Evolutionary conservation across 2,329 filamentous ascomycete genomes (phyloP).

Genomic region (Tetracladium maxilliforme): DNA sequence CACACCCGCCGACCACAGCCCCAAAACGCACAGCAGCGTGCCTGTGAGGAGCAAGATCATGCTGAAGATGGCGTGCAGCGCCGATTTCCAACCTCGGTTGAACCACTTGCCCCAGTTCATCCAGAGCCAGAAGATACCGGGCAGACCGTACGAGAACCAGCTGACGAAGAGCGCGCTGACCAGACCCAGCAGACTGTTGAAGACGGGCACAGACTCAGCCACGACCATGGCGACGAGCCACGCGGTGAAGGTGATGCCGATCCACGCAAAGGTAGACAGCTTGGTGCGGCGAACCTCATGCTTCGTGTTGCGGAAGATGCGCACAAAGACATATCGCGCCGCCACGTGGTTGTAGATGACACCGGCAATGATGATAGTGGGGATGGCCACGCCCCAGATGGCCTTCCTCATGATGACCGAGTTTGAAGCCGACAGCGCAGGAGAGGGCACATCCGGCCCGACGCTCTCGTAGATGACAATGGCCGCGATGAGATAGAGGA

Average conservation of each 20-base stretch:
- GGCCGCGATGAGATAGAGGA: conserved; percentile 48
- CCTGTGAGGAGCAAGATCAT: too few species aligned
- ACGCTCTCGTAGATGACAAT: conserved; percentile 55
- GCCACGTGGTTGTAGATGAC: conserved; percentile 57
- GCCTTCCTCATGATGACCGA: conserved; percentile 38
- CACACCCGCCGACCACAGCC: too few species aligned
- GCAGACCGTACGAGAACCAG: conserved; percentile 47
- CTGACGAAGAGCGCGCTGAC: conserved; percentile 48
- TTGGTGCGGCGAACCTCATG: conserved; percentile 34
- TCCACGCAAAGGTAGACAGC: conserved; percentile 39
- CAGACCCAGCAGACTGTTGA: conserved; percentile 48
- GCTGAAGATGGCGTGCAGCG: too few species aligned
- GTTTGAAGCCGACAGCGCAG: conserved; percentile 49
- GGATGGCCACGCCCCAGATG: conserved; percentile 53
- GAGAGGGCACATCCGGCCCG: conserved; percentile 44
- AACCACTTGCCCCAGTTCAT: conserved; percentile 27
- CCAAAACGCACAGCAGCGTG: too few species aligned
- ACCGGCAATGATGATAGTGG: conserved; percentile 56
- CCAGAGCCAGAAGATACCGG: conserved; percentile 31
- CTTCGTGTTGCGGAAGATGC: conserved; percentile 44
- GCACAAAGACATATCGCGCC: conserved; percentile 49
- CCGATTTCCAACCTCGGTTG: conserved; percentile 3
- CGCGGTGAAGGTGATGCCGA: conserved; percentile 33
- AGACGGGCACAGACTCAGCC: conserved; percentile 54
- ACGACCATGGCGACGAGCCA: conserved; percentile 54